Percentiles rank a stretch among this genome's conserved stretches.
Evolutionary conservation across 2,329 filamentous ascomycete species (phyloP).

Genomic region (Phoma sp.): DNA sequence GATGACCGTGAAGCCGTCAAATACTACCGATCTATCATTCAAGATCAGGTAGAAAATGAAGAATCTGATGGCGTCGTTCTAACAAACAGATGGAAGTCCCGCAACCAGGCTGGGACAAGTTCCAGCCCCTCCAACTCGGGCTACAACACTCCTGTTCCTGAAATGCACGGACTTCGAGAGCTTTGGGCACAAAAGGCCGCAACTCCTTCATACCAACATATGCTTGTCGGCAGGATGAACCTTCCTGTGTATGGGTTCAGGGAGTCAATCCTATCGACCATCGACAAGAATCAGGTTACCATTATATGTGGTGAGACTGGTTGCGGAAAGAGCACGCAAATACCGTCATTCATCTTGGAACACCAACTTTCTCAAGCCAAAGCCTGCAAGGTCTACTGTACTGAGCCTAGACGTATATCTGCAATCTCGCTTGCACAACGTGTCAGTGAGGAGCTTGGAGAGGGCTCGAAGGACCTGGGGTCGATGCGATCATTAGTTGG

Average conservation of each 20-base stretch:
- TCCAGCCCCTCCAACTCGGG: slow-evolving; percentile 41
- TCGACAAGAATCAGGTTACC: slow-evolving; percentile 82
- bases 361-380: slow-evolving; percentile 82
- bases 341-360: slow-evolving; percentile 93
- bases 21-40: slow-evolving; percentile 73
- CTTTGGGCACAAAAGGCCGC: slow-evolving; percentile 62
- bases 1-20: slow-evolving; percentile 74
- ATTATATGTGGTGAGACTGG: slow-evolving; percentile 98
- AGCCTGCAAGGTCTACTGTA: slow-evolving; percentile 91
- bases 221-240: slow-evolving; percentile 79
- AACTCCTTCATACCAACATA: slow-evolving; percentile 70
- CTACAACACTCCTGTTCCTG: slow-evolving; percentile 35
- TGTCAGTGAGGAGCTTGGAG: slow-evolving; percentile 93
- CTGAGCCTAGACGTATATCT: slow-evolving; percentile 93
- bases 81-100: slow-evolving; percentile 73
- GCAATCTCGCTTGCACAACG: slow-evolving; percentile 91
- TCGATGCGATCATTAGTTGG: slow-evolving; percentile 85
- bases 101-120: slow-evolving; percentile 40
- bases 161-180: slow-evolving; percentile 54
- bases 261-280: slow-evolving; percentile 75
- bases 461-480: slow-evolving; percentile 81
- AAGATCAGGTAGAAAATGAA: slow-evolving; percentile 67
- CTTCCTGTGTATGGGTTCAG: slow-evolving; percentile 91
- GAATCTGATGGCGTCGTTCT: slow-evolving; percentile 68
- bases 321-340: slow-evolving; percentile 96